Evolutionary conservation across 2,329 filamentous ascomycete species (phyloP).

Genomic region (Aspergillus japonicus): DNA sequence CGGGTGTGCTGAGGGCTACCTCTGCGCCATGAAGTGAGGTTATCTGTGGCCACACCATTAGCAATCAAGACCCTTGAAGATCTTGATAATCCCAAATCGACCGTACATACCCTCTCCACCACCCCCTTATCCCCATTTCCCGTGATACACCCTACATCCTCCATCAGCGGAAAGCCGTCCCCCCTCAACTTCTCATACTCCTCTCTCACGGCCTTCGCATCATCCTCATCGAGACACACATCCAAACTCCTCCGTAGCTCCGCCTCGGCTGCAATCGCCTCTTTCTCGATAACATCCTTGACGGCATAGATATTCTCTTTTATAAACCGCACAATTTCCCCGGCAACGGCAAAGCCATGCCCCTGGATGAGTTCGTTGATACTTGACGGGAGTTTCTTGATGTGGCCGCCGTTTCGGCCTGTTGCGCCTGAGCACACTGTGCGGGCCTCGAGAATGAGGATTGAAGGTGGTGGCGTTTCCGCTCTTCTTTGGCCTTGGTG

Average conservation of each 20-base stretch:
- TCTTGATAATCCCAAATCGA: no score
- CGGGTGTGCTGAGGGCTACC: no score
- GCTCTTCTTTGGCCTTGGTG: no score
- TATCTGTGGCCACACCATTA: no score
- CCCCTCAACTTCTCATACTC: no score
- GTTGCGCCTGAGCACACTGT: conserved; percentile 45
- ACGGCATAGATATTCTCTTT: conserved; percentile 40
- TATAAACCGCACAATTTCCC: conserved; percentile 43
- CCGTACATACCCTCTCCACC: no score
- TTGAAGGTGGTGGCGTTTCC: conserved; percentile 15
- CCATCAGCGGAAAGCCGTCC: no score
- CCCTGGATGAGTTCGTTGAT: conserved; percentile 34
- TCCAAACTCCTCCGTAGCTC: conserved; percentile 41
- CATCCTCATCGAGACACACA: conserved; percentile 38
- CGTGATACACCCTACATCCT: no score
- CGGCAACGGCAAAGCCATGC: conserved; percentile 35
- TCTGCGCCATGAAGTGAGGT: no score
- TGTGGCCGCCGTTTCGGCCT: conserved; percentile 45
- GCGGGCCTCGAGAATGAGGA: conserved; percentile 43
- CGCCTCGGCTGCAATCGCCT: conserved; percentile 47
- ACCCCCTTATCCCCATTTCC: no score
- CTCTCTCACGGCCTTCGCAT: conserved; percentile 10
- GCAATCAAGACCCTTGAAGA: no score
- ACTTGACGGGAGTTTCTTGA: conserved; percentile 33
- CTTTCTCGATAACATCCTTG: conserved; percentile 40